These are phyloP conservation scores for Aureobasidium sp. DNA, from an alignment of 2,329 filamentous ascomycete species.

Conservation along the genomic window DNA sequence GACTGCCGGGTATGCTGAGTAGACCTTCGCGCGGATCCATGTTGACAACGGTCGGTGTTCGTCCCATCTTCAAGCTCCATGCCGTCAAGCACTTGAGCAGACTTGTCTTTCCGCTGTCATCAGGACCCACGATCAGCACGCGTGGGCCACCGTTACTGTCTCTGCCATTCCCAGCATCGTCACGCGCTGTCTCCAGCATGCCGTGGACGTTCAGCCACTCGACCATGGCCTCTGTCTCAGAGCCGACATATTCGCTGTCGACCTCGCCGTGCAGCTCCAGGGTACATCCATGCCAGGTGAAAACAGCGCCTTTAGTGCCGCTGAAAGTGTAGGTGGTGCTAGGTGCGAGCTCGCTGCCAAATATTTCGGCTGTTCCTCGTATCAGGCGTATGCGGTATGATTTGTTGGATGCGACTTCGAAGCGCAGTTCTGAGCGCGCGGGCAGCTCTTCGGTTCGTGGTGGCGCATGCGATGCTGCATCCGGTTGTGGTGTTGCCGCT, in stretches of 20 bases:
- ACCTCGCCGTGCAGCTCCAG: constrained; percentile 69
- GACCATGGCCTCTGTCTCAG: constrained; percentile 68
- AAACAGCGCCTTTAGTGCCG: constrained; percentile 77
- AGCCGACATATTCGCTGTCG: constrained; percentile 58
- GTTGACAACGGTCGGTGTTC: constrained; percentile 72
- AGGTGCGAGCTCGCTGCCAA: constrained; percentile 84
- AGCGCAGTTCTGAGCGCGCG: constrained; percentile 37
- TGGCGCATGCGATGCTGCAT: constrained; percentile 17
- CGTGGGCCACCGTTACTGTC: constrained; percentile 51
- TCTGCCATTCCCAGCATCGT: constrained; percentile 37
- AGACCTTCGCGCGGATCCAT: constrained; percentile 66
- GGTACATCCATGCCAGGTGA: constrained; percentile 84
- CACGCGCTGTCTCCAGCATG: constrained; percentile 66
- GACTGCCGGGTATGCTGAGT: constrained; percentile 54
- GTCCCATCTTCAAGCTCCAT: constrained; percentile 75
- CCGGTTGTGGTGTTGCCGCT: constrained; percentile 12
- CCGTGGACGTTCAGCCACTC: constrained; percentile 82
- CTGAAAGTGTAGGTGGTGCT: constrained; percentile 73
- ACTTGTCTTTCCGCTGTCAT: constrained; percentile 61
- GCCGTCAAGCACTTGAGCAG: constrained; percentile 52
- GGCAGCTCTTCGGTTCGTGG: constrained; percentile 33
- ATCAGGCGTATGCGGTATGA: constrained; percentile 49
- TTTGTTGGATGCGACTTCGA: constrained; percentile 28
- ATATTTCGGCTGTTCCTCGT: constrained; percentile 80
- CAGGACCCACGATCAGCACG: constrained; percentile 74